Percentiles rank a stretch among this genome's conserved stretches.
phyloP scores from a whole-genome alignment of 495 filamentous ascomycete species.

The Hypomontagnella monticulosa region DNA sequence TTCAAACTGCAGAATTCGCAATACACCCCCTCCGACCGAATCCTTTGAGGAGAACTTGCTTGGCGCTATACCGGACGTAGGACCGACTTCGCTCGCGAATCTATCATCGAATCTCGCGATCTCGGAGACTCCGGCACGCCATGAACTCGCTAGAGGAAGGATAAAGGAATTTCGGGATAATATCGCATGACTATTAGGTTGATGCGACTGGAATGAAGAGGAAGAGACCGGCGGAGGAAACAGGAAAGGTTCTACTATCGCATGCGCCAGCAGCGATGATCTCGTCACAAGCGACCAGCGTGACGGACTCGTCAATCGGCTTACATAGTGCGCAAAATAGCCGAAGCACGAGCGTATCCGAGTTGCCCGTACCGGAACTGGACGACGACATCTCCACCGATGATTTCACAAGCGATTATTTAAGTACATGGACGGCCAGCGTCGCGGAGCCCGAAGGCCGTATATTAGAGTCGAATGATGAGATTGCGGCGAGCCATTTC shows the following conservation, averaged over 20 bases:
- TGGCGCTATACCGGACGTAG: background rate
- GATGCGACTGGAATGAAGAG: slow-evolving; percentile 34
- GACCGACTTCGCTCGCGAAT: slow-evolving; percentile 22
- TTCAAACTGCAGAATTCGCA: background rate
- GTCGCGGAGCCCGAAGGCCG: slow-evolving; percentile 21
- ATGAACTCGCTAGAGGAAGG: slow-evolving; percentile 15
- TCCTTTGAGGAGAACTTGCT: slow-evolving; percentile 1
- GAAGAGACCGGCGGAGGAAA: slow-evolving; percentile 24
- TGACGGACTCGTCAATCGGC: slow-evolving; percentile 38
- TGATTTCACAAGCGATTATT: slow-evolving; percentile 43
- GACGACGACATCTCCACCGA: slow-evolving; percentile 46
- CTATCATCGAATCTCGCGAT: slow-evolving; percentile 7
- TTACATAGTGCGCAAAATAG: slow-evolving; percentile 24
- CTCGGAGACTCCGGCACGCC: slow-evolving; percentile 17
- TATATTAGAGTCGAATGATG: slow-evolving; percentile 38
- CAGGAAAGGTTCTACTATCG: slow-evolving; percentile 20
- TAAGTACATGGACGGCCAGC: slow-evolving; percentile 44
- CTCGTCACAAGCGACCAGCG: slow-evolving; percentile 41
- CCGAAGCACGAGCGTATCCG: slow-evolving; percentile 34
- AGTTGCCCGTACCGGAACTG: slow-evolving; percentile 42
- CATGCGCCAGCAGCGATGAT: slow-evolving; percentile 34
- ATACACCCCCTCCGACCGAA: slow-evolving; percentile 11
- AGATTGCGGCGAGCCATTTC: slow-evolving; percentile 31
- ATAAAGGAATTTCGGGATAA: slow-evolving; percentile 17
- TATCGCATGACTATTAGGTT: slow-evolving; percentile 1